Base-by-base conservation (phyloP, 192 early-diverging fungal species). In the Lunasporangiospora selenospora region DNA sequence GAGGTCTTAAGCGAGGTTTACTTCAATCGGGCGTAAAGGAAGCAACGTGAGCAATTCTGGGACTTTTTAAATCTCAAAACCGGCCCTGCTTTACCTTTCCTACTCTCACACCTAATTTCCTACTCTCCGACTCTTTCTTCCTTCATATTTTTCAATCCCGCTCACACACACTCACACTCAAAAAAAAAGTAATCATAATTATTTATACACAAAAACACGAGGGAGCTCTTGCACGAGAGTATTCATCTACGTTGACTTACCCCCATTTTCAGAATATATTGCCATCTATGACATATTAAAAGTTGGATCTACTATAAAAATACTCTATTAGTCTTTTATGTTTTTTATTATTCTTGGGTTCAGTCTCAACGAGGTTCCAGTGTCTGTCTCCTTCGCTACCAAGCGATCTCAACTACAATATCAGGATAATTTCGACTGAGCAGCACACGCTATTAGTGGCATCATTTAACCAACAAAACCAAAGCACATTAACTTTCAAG, bases 1-100 rank as follows among this genome's bases (percentile, higher is more conserved):
- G 69, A 73, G 69, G 58, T 49, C 45, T 44, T 73, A 34, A 53
- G 60, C 40, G 60, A 63, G 53, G 69, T 73, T 10, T 73, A 73
- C 61, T 58, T 63, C 50, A 53, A 55, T 33, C 40, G 43, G 55
- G 12, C 45, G 15, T 50, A 62, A 58, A 51, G 3, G 12, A 26
- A 40, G n/a, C n/a, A n/a, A n/a, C n/a, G n/a, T n/a, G n/a, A n/a
- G n/a, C n/a, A n/a, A n/a, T n/a, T n/a, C n/a, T n/a, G n/a, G n/a
- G n/a, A n/a, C n/a, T n/a, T n/a, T n/a, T n/a, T n/a, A n/a, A n/a
- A n/a, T n/a, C n/a, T n/a, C n/a, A n/a, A n/a, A n/a, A n/a, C n/a
- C n/a, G n/a, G n/a, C n/a, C n/a, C n/a, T n/a, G n/a, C n/a, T n/a
- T n/a, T n/a, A n/a, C n/a, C n/a, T n/a, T n/a, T 10, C 10, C 21